A percentile compares a stretch with the other conserved stretches of the same genome.
Conservation (phyloP, 2,329 filamentous ascomycete genomes). For the Exophiala bonariae region DNA sequence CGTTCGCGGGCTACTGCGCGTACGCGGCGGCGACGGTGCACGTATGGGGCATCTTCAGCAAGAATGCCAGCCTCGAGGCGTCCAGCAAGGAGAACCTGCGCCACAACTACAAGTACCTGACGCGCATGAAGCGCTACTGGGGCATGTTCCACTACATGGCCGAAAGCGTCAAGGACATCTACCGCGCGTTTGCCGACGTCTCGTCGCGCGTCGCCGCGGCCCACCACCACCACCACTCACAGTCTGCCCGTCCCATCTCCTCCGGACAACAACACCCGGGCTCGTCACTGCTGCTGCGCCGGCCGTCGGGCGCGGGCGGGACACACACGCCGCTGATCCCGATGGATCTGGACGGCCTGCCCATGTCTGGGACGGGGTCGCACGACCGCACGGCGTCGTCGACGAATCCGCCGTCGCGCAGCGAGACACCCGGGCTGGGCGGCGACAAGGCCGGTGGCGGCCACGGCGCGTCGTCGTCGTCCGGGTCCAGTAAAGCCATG, state of each 20-base stretch:
- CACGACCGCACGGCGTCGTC: neutral
- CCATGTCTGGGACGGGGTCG: neutral
- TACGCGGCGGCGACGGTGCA: conserved; percentile 95
- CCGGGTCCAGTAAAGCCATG: conserved; percentile 39
- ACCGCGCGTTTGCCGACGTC: conserved; percentile 81
- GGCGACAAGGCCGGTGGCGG: conserved; percentile 1
- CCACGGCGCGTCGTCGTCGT: conserved; percentile 30
- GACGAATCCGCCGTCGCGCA: conserved; percentile 17
- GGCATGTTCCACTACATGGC: conserved; percentile 98
- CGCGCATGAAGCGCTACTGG: conserved; percentile 97
- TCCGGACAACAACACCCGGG: neutral
- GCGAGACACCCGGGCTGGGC: conserved; percentile 14
- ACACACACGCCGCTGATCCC: too few species aligned
- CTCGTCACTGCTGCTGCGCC: conserved; percentile 1
- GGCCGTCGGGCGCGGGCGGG: conserved; percentile 4
- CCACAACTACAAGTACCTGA: conserved; percentile 84
- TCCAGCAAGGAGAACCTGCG: conserved; percentile 80
- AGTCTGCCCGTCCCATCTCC: conserved; percentile 4
- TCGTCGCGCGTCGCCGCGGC: conserved; percentile 37
- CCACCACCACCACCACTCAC: conserved; percentile 1
- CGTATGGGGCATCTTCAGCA: conserved; percentile 86
- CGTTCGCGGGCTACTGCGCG: conserved; percentile 92
- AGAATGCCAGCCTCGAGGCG: conserved; percentile 72
- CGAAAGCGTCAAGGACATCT: conserved; percentile 87
- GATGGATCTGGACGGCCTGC: conserved; percentile 14